phyloP scores from a whole-genome alignment of 306 rosid species.

The Biancaea sappan region DNA sequence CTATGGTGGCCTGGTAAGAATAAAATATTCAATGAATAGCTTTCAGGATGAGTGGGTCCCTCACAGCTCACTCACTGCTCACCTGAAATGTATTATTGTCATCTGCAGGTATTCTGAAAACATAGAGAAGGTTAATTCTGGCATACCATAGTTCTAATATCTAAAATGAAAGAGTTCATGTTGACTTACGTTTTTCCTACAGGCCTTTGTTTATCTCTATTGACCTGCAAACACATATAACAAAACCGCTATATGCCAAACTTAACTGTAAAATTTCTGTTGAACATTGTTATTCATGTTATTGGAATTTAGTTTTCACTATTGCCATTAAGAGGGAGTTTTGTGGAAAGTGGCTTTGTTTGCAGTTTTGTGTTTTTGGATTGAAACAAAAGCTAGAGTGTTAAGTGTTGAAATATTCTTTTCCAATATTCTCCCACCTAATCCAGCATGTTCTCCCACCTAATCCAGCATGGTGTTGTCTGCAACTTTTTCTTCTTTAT shows the following conservation, averaged over 20 bases:
- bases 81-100: background rate
- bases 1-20: constrained; percentile 97
- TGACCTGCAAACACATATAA: constrained; percentile 12
- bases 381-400: too few relatives aligned
- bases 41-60: constrained; percentile 30
- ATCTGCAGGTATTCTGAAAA: constrained; percentile 13
- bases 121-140: constrained; percentile 20
- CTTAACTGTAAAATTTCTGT: background rate
- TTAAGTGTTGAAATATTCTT: too few relatives aligned
- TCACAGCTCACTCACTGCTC: background rate
- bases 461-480: too few relatives aligned
- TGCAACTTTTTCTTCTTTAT: too few relatives aligned
- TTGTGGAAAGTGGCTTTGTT: too few relatives aligned
- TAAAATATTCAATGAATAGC: constrained; percentile 27
- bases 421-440: too few relatives aligned
- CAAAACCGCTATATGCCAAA: background rate
- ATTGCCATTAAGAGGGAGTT: background rate
- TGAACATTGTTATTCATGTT: background rate
- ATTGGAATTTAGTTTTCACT: background rate
- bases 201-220: constrained; percentile 15
- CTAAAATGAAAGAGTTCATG: constrained; percentile 6
- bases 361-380: too few relatives aligned
- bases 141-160: constrained; percentile 27
- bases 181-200: background rate
- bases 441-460: too few relatives aligned